Evolutionary conservation across 306 rosid genomes (phyloP).

Genomic region (Gleditsia sinensis): DNA sequence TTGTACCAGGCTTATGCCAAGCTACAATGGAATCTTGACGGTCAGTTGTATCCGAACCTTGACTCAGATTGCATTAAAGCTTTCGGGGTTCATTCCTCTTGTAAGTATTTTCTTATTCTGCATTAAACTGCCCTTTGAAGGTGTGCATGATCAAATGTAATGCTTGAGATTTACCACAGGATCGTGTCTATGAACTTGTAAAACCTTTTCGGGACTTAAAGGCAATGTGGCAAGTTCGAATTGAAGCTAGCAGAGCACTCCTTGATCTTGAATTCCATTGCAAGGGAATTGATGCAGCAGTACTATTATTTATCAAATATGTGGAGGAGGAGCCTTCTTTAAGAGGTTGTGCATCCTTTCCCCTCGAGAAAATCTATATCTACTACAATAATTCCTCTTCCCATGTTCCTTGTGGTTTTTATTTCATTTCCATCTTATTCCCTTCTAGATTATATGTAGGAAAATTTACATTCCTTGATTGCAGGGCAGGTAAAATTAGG

Average conservation of each 20-base stretch:
- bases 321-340: constrained; percentile 78
- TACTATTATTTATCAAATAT: constrained; percentile 70
- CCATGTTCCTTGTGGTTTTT: background rate
- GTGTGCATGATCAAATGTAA: constrained; percentile 30
- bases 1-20: constrained; percentile 89
- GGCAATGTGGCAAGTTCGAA: constrained; percentile 79
- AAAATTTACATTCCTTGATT: constrained; percentile 39
- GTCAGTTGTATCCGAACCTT: constrained; percentile 85
- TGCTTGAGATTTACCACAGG: constrained; percentile 56
- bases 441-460: background rate
- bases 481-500: constrained; percentile 91
- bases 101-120: constrained; percentile 51
- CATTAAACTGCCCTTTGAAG: constrained; percentile 25
- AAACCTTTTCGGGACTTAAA: constrained; percentile 71
- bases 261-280: constrained; percentile 93
- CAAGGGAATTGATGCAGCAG: constrained; percentile 75
- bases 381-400: background rate
- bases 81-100: constrained; percentile 75
- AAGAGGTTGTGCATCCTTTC: constrained; percentile 63
- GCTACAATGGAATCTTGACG: constrained; percentile 91
- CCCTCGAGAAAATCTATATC: background rate
- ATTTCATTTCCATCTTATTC: background rate
- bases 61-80: constrained; percentile 91
- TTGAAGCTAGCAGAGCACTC: constrained; percentile 86
- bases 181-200: constrained; percentile 76